Percentiles rank a stretch among this genome's conserved stretches.
Evolutionary conservation across 345 rosid species (phyloP).

Genomic region (Citrus hindsii): DNA sequence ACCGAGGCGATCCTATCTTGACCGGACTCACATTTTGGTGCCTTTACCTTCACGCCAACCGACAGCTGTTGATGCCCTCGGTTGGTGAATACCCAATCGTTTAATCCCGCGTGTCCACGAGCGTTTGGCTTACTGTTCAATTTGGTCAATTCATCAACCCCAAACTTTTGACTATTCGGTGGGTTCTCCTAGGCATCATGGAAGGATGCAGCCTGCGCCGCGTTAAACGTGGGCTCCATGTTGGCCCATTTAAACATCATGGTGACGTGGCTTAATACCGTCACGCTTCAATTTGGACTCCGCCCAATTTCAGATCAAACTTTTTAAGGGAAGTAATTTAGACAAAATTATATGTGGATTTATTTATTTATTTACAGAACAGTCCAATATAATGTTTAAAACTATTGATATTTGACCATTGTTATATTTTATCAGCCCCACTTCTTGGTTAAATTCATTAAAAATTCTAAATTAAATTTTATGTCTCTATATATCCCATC

Average conservation of each 20-base stretch:
- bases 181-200: background rate
- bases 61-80: slow-evolving; percentile 7
- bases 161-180: slow-evolving; percentile 3
- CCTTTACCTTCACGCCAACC: background rate
- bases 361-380: too few species aligned
- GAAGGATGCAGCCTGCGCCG: background rate
- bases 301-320: background rate
- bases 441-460: too few species aligned
- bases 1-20: background rate
- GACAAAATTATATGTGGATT: background rate
- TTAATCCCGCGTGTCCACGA: background rate
- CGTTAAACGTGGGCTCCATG: slow-evolving; percentile 4
- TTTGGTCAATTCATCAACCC: background rate
- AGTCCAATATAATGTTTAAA: too few species aligned
- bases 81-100: background rate
- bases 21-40: background rate
- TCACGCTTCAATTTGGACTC: background rate
- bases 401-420: too few species aligned
- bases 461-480: too few species aligned
- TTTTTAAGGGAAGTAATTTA: background rate
- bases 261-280: background rate
- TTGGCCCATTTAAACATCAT: background rate
- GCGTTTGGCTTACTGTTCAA: too few species aligned
- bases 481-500: too few species aligned
- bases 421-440: too few species aligned